Evolutionary conservation across 2,329 filamentous ascomycete genomes (phyloP).

Genomic region (Trichoderma atroviride): DNA sequence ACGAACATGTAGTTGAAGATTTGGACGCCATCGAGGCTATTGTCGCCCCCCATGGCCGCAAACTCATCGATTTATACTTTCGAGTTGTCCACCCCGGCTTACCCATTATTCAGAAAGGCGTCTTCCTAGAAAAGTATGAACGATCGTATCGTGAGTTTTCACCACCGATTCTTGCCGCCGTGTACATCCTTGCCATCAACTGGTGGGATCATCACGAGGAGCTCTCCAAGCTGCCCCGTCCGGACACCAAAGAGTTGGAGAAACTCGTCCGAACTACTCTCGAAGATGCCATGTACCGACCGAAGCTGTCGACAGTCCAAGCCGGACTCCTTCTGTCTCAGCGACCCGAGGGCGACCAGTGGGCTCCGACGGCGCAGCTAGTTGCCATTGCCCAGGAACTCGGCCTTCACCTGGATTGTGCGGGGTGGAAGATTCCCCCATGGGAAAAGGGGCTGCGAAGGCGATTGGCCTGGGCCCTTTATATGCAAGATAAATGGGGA

Average conservation of each 20-base stretch:
- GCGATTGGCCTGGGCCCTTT: constrained; percentile 85
- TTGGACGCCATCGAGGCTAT: constrained; percentile 73
- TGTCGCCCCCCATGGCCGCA: constrained; percentile 75
- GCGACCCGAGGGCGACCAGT: constrained; percentile 75
- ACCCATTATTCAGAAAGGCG: constrained; percentile 78
- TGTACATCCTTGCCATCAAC: constrained; percentile 84
- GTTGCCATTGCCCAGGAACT: constrained; percentile 87
- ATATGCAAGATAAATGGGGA: constrained; percentile 94
- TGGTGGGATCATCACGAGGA: constrained; percentile 80
- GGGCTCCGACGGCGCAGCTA: constrained; percentile 83
- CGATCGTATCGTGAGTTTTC: constrained; percentile 73
- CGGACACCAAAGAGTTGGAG: constrained; percentile 74
- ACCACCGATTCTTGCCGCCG: constrained; percentile 74
- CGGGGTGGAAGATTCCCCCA: constrained; percentile 79
- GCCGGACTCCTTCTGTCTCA: constrained; percentile 76
- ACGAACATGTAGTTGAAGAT: constrained; percentile 70
- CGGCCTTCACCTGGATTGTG: constrained; percentile 85
- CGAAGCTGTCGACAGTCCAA: constrained; percentile 80
- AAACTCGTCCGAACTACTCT: constrained; percentile 72
- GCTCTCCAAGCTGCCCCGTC: constrained; percentile 64
- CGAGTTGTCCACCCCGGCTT: constrained; percentile 78
- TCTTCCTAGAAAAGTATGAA: constrained; percentile 78
- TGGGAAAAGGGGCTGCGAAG: constrained; percentile 88
- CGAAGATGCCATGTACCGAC: constrained; percentile 75
- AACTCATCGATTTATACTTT: constrained; percentile 80